Evolutionary conservation across 2,329 filamentous ascomycete species (phyloP).

Genomic region (Verticillium albo-atrum): DNA sequence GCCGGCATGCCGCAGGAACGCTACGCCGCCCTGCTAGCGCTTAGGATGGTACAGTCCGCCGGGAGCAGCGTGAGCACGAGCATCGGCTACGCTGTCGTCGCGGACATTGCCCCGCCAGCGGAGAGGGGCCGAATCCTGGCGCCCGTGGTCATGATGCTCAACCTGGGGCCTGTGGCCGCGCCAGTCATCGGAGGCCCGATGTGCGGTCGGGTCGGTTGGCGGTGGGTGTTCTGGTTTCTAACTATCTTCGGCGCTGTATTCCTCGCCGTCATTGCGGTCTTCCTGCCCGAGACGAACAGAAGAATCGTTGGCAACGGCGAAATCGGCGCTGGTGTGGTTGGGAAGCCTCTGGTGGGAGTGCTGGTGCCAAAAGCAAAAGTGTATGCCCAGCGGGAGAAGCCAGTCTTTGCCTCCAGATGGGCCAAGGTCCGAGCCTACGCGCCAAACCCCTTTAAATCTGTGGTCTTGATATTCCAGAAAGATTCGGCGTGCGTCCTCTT

Average conservation of each 20-base stretch:
- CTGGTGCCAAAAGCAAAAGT: no score
- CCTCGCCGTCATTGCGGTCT: slow-evolving; percentile 30
- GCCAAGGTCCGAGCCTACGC: no score
- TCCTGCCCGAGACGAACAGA: slow-evolving; percentile 42
- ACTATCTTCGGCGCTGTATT: slow-evolving; percentile 34
- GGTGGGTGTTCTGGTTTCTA: slow-evolving; percentile 52
- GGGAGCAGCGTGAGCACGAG: slow-evolving; percentile 53
- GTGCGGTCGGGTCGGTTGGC: slow-evolving; percentile 45
- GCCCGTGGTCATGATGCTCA: slow-evolving; percentile 28
- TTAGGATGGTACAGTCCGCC: slow-evolving; percentile 47
- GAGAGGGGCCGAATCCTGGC: slow-evolving; percentile 54
- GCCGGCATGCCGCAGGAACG: slow-evolving; percentile 31
- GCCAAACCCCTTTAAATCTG: no score
- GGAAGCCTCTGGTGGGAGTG: background rate
- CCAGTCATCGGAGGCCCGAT: slow-evolving; percentile 51
- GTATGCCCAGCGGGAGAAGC: no score
- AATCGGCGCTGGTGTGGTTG: background rate
- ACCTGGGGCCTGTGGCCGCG: slow-evolving; percentile 29
- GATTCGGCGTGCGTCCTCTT: no score
- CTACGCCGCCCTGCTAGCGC: slow-evolving; percentile 40
- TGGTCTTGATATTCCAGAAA: no score
- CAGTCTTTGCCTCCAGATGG: no score
- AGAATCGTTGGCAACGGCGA: slow-evolving; percentile 38
- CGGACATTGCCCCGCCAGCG: slow-evolving; percentile 51
- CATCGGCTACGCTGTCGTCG: slow-evolving; percentile 47